phyloP scores from a whole-genome alignment of 2,329 filamentous ascomycete species.

The Penicillium sp. region DNA sequence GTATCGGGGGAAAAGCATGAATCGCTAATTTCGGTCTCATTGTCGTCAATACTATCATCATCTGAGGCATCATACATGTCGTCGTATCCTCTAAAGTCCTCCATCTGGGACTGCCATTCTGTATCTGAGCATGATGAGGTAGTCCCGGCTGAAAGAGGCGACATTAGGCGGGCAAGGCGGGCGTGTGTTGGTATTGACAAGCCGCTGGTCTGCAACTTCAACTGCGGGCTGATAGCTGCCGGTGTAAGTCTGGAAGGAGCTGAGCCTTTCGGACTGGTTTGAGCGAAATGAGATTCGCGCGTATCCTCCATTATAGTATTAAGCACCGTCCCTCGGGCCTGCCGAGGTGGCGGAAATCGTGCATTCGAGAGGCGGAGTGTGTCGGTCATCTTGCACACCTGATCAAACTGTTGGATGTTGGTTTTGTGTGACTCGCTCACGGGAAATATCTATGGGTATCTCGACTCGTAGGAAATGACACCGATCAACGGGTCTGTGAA shows the following conservation, averaged over 20 bases:
- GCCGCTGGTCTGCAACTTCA: conserved; percentile 35
- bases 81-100: conserved; percentile 77
- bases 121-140: conserved; percentile 45
- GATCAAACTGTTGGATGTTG: conserved; percentile 25
- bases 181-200: conserved; percentile 21
- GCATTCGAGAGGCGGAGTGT: conserved; percentile 48
- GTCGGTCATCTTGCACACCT: conserved; percentile 41
- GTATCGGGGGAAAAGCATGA: conserved; percentile 48
- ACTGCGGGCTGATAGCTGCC: conserved; percentile 22
- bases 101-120: conserved; percentile 64
- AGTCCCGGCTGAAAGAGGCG: conserved; percentile 32
- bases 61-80: conserved; percentile 86
- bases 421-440: conserved; percentile 16
- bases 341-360: conserved; percentile 55
- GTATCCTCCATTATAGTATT: conserved; percentile 64
- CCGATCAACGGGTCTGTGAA: conserved; percentile 31
- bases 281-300: conserved; percentile 28
- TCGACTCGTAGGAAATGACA: conserved; percentile 21
- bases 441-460: conserved; percentile 27
- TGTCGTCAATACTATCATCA: conserved; percentile 54
- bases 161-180: conserved; percentile 26
- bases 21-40: conserved; percentile 45
- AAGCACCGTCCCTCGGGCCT: conserved; percentile 57
- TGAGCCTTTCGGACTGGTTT: conserved; percentile 11
- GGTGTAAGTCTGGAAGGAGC: conserved; percentile 6